Evolutionary conservation across 169 alveolate species (phyloP).

Genomic region (Plasmodium gallinaceum): DNA sequence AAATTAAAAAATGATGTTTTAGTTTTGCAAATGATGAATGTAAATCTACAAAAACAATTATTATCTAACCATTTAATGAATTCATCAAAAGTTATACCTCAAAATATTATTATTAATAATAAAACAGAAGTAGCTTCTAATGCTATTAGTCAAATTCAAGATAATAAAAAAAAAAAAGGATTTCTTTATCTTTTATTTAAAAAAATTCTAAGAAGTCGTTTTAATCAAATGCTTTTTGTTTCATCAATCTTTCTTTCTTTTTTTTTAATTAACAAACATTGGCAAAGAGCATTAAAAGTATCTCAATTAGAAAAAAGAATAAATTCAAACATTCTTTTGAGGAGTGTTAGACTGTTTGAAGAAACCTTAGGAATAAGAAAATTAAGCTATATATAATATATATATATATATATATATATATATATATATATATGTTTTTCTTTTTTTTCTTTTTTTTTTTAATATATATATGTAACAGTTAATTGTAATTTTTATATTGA

Average conservation of each 20-base stretch:
- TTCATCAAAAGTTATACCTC: constrained; percentile 40
- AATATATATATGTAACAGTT: neutral
- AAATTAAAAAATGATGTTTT: constrained; percentile 42
- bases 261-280: constrained; percentile 45
- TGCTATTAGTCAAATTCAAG: constrained; percentile 52
- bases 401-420: neutral
- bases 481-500: too few relatives aligned
- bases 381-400: constrained; percentile 11
- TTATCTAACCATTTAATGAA: constrained; percentile 24
- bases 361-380: constrained; percentile 59
- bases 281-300: constrained; percentile 68
- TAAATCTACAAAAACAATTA: constrained; percentile 55
- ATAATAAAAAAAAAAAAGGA: constrained; percentile 23
- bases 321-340: constrained; percentile 47
- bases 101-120: constrained; percentile 59
- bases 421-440: neutral
- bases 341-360: constrained; percentile 46
- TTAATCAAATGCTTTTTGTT: constrained; percentile 62
- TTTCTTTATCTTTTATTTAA: constrained; percentile 34
- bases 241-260: constrained; percentile 59
- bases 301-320: constrained; percentile 39
- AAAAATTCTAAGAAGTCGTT: constrained; percentile 54
- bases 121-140: constrained; percentile 76
- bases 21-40: constrained; percentile 69
- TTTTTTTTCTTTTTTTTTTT: neutral